Evolutionary conservation across 2,329 filamentous ascomycete genomes (phyloP).

Genomic region (Exophiala dermatitidis): DNA sequence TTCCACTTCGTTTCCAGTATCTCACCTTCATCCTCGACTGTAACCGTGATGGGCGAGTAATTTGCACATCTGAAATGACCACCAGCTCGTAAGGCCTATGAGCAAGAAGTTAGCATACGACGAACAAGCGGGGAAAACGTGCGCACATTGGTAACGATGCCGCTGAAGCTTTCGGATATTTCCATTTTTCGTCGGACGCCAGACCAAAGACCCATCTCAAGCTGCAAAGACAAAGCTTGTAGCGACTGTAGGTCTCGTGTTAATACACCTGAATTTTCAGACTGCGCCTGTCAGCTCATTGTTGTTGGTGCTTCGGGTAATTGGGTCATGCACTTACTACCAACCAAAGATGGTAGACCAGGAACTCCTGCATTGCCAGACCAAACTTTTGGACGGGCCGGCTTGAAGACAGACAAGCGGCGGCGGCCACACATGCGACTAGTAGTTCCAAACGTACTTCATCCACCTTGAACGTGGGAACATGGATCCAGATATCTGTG

Average conservation of each 20-base stretch:
- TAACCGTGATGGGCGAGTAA: neutral
- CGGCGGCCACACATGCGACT: conserved; percentile 34
- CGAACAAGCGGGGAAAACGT: neutral
- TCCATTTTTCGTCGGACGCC: conserved; percentile 36
- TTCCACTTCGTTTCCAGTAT: neutral
- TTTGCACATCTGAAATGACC: neutral
- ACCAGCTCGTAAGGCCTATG: neutral
- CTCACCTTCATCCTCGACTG: neutral
- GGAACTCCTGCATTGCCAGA: conserved; percentile 37
- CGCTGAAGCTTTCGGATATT: conserved; percentile 34
- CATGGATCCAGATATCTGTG: conserved; percentile 35
- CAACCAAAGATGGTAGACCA: conserved; percentile 29
- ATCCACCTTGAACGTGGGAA: conserved; percentile 35
- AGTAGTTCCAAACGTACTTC: conserved; percentile 35
- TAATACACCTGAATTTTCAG: conserved; percentile 33
- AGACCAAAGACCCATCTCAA: conserved; percentile 36
- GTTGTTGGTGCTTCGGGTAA: neutral
- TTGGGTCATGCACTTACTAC: neutral
- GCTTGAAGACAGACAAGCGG: conserved; percentile 34
- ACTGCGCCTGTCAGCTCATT: conserved; percentile 13
- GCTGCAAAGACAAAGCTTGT: conserved; percentile 33
- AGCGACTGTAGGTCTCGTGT: conserved; percentile 31
- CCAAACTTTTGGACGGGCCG: conserved; percentile 37
- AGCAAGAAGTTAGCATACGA: neutral
- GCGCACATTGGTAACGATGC: neutral